phyloP scores from a whole-genome alignment of 1,284 basidiomycete species.

The Malassezia nana region DNA sequence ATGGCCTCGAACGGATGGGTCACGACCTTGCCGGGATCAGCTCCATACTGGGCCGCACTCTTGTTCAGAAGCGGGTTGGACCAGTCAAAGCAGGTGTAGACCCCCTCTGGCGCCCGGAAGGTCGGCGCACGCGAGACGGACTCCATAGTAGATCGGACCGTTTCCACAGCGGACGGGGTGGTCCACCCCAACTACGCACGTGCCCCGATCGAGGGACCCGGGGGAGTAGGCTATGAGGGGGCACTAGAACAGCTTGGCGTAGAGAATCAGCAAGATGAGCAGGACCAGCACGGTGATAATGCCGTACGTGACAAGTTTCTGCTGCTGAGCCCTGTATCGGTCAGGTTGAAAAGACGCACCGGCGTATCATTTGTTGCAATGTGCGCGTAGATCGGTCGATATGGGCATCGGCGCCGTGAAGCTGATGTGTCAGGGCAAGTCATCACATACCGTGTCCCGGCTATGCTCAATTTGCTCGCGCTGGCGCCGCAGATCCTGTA shows the following conservation, averaged over 20 bases:
- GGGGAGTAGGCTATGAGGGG: neutral
- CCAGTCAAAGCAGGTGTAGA: conserved; percentile 26
- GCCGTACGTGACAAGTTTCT: conserved; percentile 41
- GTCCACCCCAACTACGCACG: neutral
- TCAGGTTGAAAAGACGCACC: conserved; percentile 49
- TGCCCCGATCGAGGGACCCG: neutral
- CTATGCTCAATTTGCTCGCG: conserved; percentile 92
- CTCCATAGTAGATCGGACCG: neutral
- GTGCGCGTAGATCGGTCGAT: conserved; percentile 57
- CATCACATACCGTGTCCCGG: conserved; percentile 64
- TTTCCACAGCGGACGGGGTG: too few relatives aligned
- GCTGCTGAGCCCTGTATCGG: conserved; percentile 39
- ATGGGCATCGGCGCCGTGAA: conserved; percentile 54
- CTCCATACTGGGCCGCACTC: neutral
- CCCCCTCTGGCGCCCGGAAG: conserved; percentile 32
- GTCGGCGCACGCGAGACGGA: conserved; percentile 4
- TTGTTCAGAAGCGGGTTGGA: conserved; percentile 15
- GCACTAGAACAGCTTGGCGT: conserved; percentile 33
- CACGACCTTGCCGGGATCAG: neutral
- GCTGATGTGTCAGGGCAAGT: conserved; percentile 34
- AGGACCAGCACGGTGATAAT: conserved; percentile 45
- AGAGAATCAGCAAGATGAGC: conserved; percentile 45
- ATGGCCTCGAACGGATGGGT: neutral
- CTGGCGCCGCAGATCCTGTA: conserved; percentile 73
- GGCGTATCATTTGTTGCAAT: conserved; percentile 57